phyloP scores from a whole-genome alignment of 768 basidiomycete genomes.

The Russula vinacea region DNA sequence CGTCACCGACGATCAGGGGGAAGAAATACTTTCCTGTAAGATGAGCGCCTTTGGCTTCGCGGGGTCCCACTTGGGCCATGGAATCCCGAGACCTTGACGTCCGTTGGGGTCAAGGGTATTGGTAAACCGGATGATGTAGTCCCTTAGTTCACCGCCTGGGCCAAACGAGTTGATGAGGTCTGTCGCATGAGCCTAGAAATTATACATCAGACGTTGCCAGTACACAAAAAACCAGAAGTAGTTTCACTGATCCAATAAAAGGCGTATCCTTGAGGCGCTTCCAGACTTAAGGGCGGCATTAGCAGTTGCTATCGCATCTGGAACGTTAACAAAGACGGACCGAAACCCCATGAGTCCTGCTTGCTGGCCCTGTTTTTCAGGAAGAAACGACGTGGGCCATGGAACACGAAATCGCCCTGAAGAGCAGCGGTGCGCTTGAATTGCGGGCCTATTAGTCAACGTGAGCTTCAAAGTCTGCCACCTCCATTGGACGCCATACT shows the following conservation, averaged over 20 bases:
- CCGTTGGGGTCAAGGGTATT: conserved; percentile 28
- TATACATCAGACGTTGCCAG: neutral
- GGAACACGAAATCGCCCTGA: conserved; percentile 29
- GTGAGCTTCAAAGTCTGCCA: neutral
- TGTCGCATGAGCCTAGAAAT: conserved; percentile 7
- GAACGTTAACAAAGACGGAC: neutral
- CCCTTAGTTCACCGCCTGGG: conserved; percentile 17
- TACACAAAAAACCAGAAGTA: neutral
- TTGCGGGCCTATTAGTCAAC: conserved; percentile 13
- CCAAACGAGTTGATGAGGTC: conserved; percentile 22
- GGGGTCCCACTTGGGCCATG: conserved; percentile 26
- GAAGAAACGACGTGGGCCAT: conserved; percentile 27
- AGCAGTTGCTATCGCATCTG: no score
- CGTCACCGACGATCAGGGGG: conserved; percentile 17
- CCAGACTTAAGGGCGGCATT: conserved; percentile 4
- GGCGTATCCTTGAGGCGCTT: conserved; percentile 24
- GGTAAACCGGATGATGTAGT: conserved; percentile 27
- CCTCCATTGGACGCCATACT: conserved; percentile 30
- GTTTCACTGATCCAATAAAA: conserved; percentile 27
- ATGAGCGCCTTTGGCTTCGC: conserved; percentile 19
- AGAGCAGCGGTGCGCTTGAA: conserved; percentile 27
- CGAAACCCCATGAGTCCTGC: conserved; percentile 27
- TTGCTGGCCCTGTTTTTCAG: conserved; percentile 13
- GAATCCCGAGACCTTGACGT: conserved; percentile 2
- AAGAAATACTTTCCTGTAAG: conserved; percentile 15